phyloP scores from a whole-genome alignment of 441 rosid species.

The Gossypium davidsonii region DNA sequence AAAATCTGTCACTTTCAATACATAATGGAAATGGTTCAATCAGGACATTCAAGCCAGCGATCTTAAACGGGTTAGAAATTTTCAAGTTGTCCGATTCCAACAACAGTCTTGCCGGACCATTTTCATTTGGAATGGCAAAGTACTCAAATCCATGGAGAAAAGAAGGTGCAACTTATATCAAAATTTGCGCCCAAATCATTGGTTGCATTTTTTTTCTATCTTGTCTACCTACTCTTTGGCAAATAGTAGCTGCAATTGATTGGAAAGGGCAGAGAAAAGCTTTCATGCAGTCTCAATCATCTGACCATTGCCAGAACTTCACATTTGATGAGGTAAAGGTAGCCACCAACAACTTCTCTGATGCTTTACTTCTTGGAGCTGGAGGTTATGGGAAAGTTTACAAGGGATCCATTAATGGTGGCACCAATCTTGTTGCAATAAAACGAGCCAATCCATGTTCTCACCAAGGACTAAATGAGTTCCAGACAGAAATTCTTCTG shows the following conservation, averaged over 20 bases:
- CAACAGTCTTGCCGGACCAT: not conserved
- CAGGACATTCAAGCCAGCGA: not conserved
- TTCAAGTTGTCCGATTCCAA: constrained; percentile 14
- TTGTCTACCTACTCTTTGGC: not conserved
- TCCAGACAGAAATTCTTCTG: not conserved
- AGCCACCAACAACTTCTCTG: not conserved
- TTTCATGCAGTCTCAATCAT: not conserved
- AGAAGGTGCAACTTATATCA: not conserved
- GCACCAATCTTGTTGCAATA: constrained; percentile 51
- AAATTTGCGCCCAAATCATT: not conserved
- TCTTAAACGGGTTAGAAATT: constrained; percentile 31
- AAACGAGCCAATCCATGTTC: constrained; percentile 57
- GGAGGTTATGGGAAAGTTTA: not conserved
- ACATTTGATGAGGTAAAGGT: constrained; percentile 1
- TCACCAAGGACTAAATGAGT: constrained; percentile 50
- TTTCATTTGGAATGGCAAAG: not conserved
- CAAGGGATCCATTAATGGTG: constrained; percentile 30
- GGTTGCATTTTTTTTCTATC: not conserved
- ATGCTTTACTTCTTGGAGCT: not conserved
- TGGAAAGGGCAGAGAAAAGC: not conserved
- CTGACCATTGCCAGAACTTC: not conserved
- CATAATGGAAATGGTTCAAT: not conserved
- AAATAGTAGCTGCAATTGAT: not conserved
- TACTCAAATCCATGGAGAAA: not conserved
- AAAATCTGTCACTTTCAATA: not conserved